Percentiles rank a stretch among this genome's conserved stretches.
Conservation (phyloP, 768 basidiomycete genomes). For the Phylloporus sp. region DNA sequence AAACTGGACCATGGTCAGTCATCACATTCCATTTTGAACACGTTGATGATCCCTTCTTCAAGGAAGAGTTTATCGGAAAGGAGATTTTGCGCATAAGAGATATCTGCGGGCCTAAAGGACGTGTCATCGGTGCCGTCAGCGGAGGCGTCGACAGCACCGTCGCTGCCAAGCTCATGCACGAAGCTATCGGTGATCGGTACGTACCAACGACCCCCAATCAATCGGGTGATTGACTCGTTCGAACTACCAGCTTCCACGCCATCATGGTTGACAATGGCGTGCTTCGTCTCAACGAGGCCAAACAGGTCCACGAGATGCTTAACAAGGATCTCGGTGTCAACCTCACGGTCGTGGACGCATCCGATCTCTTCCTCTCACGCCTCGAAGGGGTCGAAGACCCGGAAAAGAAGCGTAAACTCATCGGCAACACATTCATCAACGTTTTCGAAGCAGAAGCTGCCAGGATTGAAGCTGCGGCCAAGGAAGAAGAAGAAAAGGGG, state of each 20-base stretch:
- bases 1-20: conserved; percentile 89
- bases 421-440: conserved; percentile 98
- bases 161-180: conserved; percentile 98
- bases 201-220: conserved; percentile 10
- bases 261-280: conserved; percentile 99
- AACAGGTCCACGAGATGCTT: conserved; percentile 91
- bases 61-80: conserved; percentile 98
- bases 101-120: conserved; percentile 90
- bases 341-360: conserved; percentile 93
- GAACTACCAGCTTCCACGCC: conserved; percentile 77
- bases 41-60: background rate
- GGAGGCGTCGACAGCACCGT: conserved; percentile 98
- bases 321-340: conserved; percentile 92
- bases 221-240: background rate
- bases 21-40: background rate
- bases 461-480: conserved; percentile 79
- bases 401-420: conserved; percentile 95
- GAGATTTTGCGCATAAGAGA: conserved; percentile 91
- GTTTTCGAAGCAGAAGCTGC: conserved; percentile 93
- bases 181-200: conserved; percentile 95
- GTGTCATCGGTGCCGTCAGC: conserved; percentile 96
- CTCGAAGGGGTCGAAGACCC: conserved; percentile 94
- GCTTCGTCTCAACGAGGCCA: conserved; percentile 83
- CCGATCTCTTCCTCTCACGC: conserved; percentile 83
- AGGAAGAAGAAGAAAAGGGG: conserved; percentile 64